phyloP scores from a whole-genome alignment of 2,329 filamentous ascomycete species.

The Aspergillus brunneoviolaceus region DNA sequence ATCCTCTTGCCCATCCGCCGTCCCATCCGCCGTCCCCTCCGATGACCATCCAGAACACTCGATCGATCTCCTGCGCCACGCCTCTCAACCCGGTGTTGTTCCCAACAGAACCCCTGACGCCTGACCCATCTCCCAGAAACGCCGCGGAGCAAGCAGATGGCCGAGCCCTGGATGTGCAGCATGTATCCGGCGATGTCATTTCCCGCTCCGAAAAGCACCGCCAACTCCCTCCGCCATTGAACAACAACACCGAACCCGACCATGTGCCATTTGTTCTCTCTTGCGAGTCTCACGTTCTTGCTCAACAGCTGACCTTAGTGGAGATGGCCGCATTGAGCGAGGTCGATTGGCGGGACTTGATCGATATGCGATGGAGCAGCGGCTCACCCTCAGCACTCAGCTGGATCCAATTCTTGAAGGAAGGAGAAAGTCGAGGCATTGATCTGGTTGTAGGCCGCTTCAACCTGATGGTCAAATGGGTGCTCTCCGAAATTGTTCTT shows the following conservation, averaged over 20 bases:
- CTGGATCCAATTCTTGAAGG: conserved; percentile 62
- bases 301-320: conserved; percentile 64
- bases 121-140: conserved; percentile 43
- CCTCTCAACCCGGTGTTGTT: conserved; percentile 34
- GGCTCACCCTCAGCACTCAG: conserved; percentile 52
- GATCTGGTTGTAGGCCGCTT: conserved; percentile 66
- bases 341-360: conserved; percentile 65
- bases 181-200: conserved; percentile 35
- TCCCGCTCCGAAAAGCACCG: conserved; percentile 33
- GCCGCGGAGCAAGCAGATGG: conserved; percentile 15
- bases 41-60: conserved; percentile 43
- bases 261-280: conserved; percentile 65
- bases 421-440: conserved; percentile 57
- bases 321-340: conserved; percentile 66
- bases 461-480: conserved; percentile 68
- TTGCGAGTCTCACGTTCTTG: conserved; percentile 60
- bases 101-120: conserved; percentile 41
- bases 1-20: conserved; percentile 48
- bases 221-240: conserved; percentile 13
- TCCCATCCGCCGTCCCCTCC: conserved; percentile 50
- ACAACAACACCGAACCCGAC: conserved; percentile 23
- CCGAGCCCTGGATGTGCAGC: conserved; percentile 26
- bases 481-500: conserved; percentile 61
- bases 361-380: conserved; percentile 63
- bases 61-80: conserved; percentile 35